These are phyloP conservation scores for Scedosporium aurantiacum DNA, from an alignment of 2,329 filamentous ascomycete genomes.

Conservation along the genomic window DNA sequence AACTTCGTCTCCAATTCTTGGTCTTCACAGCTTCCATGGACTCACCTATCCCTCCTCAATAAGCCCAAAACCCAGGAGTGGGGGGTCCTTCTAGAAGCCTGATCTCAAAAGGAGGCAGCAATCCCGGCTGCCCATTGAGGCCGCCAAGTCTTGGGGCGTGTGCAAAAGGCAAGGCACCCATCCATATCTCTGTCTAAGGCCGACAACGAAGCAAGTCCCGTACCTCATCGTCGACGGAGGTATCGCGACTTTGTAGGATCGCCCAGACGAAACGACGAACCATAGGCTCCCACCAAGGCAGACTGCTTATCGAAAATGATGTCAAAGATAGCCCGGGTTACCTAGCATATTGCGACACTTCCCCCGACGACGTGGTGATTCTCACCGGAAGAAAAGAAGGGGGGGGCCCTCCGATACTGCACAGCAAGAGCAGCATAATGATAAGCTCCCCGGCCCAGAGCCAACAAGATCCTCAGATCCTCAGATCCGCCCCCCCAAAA, in stretches of 20 bases:
- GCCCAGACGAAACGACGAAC: background rate
- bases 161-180: background rate
- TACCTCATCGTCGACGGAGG: background rate
- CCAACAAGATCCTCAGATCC: background rate
- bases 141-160: background rate
- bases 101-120: background rate
- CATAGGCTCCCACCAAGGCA: background rate
- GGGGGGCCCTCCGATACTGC: background rate
- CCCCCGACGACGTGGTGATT: background rate
- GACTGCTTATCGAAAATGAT: background rate
- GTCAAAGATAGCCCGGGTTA: background rate
- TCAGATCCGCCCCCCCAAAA: no score
- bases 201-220: background rate
- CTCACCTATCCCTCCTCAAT: background rate
- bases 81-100: background rate
- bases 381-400: background rate
- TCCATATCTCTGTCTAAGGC: background rate
- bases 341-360: background rate
- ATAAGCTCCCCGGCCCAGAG: background rate
- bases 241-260: background rate
- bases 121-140: background rate
- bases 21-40: background rate
- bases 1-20: background rate
- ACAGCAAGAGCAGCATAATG: background rate
- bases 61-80: background rate